Evolutionary conservation across 176 grass and related monocot genomes (phyloP).

Genomic region (Bothriochloa decipiens): DNA sequence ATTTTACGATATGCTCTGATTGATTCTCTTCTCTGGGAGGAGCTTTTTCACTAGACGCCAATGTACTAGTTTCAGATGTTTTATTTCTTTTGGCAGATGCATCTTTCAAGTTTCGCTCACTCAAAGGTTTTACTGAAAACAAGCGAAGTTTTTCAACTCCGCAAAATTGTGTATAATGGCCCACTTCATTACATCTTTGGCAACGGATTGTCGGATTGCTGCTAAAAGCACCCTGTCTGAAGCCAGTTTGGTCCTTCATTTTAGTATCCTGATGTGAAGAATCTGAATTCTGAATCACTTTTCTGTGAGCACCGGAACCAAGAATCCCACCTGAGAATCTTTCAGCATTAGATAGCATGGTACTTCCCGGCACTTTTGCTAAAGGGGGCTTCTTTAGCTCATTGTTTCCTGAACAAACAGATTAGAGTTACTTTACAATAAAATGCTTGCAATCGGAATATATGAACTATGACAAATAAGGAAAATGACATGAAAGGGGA

Average conservation of each 20-base stretch:
- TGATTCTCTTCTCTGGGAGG: conserved; percentile 41
- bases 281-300: conserved; percentile 44
- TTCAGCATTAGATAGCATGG: conserved; percentile 46
- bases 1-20: conserved; percentile 46
- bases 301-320: conserved; percentile 51
- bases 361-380: conserved; percentile 45
- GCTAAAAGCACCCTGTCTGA: conserved; percentile 42
- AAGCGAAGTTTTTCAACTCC: conserved; percentile 53
- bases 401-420: conserved; percentile 56
- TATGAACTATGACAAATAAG: background rate
- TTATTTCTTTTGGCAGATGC: conserved; percentile 42
- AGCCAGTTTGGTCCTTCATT: conserved; percentile 48
- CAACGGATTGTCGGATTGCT: conserved; percentile 45
- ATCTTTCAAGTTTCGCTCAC: conserved; percentile 69
- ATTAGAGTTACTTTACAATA: conserved; percentile 19
- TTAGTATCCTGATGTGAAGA: conserved; percentile 50
- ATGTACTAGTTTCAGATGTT: conserved; percentile 31
- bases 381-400: conserved; percentile 68
- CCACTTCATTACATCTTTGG: conserved; percentile 77
- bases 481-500: background rate
- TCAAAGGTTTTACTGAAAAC: conserved; percentile 56
- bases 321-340: conserved; percentile 51
- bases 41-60: conserved; percentile 27
- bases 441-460: conserved; percentile 7
- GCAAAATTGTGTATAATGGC: conserved; percentile 78